Percentiles rank a stretch among this genome's conserved stretches.
Conservation (phyloP, 2,329 filamentous ascomycete species). For the Fusarium mundagurra region DNA sequence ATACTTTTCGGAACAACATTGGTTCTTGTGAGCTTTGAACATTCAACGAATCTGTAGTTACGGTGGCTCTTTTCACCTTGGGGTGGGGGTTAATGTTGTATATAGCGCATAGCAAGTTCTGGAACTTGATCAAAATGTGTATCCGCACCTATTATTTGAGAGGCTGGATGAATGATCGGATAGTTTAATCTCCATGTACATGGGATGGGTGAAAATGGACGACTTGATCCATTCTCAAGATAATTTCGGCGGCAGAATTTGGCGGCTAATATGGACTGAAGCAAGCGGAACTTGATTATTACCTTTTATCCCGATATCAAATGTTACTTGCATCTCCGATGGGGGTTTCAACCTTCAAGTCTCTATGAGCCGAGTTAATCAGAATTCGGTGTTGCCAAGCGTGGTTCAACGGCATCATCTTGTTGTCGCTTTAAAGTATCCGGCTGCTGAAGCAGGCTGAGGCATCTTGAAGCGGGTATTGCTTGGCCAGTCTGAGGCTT, state of each 20-base stretch:
- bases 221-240: constrained; percentile 18
- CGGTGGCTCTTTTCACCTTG: constrained; percentile 6
- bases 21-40: neutral
- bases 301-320: constrained; percentile 5
- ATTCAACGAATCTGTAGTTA: neutral
- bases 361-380: constrained; percentile 21
- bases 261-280: constrained; percentile 26
- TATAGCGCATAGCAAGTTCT: constrained; percentile 28
- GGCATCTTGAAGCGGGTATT: constrained; percentile 5
- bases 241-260: constrained; percentile 24
- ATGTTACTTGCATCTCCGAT: constrained; percentile 8
- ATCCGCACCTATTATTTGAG: constrained; percentile 2
- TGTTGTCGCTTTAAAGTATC: neutral
- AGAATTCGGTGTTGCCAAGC: neutral
- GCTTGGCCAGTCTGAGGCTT: constrained; percentile 8
- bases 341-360: neutral
- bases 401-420: neutral
- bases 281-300: constrained; percentile 10
- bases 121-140: constrained; percentile 21
- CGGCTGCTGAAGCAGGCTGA: neutral
- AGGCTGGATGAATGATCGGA: constrained; percentile 9
- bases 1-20: neutral
- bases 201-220: constrained; percentile 14
- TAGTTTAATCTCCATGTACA: constrained; percentile 16
- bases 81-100: constrained; percentile 28